Evolutionary conservation across 768 basidiomycete genomes (phyloP).

Genomic region (Naganishia randhawae): DNA sequence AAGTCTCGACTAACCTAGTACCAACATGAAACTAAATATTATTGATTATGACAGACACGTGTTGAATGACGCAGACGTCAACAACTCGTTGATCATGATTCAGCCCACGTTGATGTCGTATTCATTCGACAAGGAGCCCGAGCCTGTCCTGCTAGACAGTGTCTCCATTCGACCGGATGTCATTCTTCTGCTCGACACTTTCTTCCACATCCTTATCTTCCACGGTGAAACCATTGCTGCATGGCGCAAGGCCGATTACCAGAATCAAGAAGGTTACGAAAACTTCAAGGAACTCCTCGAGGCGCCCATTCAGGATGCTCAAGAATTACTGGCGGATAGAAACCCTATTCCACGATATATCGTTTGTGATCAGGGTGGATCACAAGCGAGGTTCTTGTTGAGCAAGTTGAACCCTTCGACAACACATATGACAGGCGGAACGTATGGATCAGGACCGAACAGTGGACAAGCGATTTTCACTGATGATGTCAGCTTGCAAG

Average conservation of each 20-base stretch:
- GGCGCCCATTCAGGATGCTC: slow-evolving; percentile 76
- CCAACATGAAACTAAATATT: slow-evolving; percentile 11
- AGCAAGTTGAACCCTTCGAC: slow-evolving; percentile 96
- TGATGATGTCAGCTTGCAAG: slow-evolving; percentile 84
- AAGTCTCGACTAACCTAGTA: neutral
- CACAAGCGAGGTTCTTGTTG: slow-evolving; percentile 95
- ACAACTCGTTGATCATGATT: slow-evolving; percentile 99
- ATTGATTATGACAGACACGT: slow-evolving; percentile 64
- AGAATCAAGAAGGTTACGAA: slow-evolving; percentile 97
- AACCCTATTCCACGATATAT: slow-evolving; percentile 98
- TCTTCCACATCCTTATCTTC: slow-evolving; percentile 99
- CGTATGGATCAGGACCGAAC: slow-evolving; percentile 74
- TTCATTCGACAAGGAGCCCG: slow-evolving; percentile 78
- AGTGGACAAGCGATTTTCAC: slow-evolving; percentile 91
- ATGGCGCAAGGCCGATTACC: slow-evolving; percentile 97
- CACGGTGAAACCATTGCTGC: slow-evolving; percentile 95
- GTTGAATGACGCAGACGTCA: slow-evolving; percentile 94
- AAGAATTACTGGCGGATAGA: slow-evolving; percentile 91
- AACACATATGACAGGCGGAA: slow-evolving; percentile 72
- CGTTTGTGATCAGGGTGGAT: slow-evolving; percentile 94
- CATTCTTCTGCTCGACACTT: slow-evolving; percentile 92
- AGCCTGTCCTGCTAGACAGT: slow-evolving; percentile 92
- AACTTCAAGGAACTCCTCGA: slow-evolving; percentile 94
- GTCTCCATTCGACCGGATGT: slow-evolving; percentile 97
- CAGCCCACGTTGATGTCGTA: slow-evolving; percentile 99